Percentiles rank a stretch among this genome's conserved stretches.
Conservation (phyloP, 768 basidiomycete species). For the Multifurca ochricompacta region DNA sequence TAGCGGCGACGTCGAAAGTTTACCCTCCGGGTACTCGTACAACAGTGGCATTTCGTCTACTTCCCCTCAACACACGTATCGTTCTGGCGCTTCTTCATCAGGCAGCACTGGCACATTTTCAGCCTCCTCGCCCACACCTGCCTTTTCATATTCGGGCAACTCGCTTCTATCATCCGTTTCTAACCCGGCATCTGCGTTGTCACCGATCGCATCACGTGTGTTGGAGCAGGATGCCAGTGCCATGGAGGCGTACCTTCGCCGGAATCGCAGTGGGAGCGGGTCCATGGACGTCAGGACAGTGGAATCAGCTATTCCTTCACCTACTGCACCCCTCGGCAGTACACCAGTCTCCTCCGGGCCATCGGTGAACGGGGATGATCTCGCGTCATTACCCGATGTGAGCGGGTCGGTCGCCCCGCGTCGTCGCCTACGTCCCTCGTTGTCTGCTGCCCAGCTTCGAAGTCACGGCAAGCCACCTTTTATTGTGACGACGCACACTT, state of each 20-base stretch:
- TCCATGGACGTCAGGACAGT: slow-evolving; percentile 67
- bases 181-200: slow-evolving; percentile 44
- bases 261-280: slow-evolving; percentile 77
- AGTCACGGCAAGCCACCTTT: slow-evolving; percentile 24
- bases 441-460: slow-evolving; percentile 71
- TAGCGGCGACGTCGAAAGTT: slow-evolving; percentile 20
- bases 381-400: slow-evolving; percentile 37
- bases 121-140: slow-evolving; percentile 30
- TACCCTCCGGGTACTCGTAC: slow-evolving; percentile 18
- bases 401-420: slow-evolving; percentile 53
- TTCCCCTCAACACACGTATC: slow-evolving; percentile 23
- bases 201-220: slow-evolving; percentile 75
- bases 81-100: slow-evolving; percentile 55
- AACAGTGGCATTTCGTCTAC: slow-evolving; percentile 27
- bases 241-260: slow-evolving; percentile 76
- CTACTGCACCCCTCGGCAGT: background rate
- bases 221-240: slow-evolving; percentile 80
- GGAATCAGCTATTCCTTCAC: slow-evolving; percentile 40
- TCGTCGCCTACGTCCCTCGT: slow-evolving; percentile 56
- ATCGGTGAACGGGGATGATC: slow-evolving; percentile 48
- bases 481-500: slow-evolving; percentile 13
- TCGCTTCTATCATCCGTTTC: slow-evolving; percentile 22
- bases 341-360: slow-evolving; percentile 34
- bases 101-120: slow-evolving; percentile 37
- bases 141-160: slow-evolving; percentile 32